Conservation (phyloP, 2,329 filamentous ascomycete genomes). For the Penicillium capsulatum region DNA sequence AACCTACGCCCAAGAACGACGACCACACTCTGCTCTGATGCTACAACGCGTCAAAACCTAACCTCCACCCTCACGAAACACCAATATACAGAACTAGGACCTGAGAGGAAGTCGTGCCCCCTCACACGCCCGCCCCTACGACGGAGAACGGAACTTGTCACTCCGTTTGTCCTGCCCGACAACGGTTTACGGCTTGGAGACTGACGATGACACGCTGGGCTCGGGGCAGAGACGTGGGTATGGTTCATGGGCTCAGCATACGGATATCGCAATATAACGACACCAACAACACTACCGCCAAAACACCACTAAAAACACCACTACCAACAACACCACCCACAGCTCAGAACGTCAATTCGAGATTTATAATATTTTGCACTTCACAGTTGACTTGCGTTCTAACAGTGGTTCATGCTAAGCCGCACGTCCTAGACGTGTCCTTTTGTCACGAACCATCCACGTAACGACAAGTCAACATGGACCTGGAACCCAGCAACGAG, state of each 20-base stretch:
- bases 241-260: slow-evolving; percentile 4
- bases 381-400: slow-evolving; percentile 2
- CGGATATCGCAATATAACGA: slow-evolving; percentile 1
- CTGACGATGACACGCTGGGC: slow-evolving; percentile 1
- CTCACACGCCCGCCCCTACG: slow-evolving; percentile 1
- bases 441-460: too few species aligned
- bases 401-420: not conserved
- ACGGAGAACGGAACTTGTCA: slow-evolving; percentile 6
- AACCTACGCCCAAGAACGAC: too few species aligned
- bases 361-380: slow-evolving; percentile 1
- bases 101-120: slow-evolving; percentile 2
- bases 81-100: not conserved
- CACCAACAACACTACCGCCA: not conserved
- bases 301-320: too few species aligned
- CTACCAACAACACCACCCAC: slow-evolving; percentile 2
- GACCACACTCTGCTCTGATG: too few species aligned
- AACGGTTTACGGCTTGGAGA: slow-evolving; percentile 6
- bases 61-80: too few species aligned
- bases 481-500: too few species aligned
- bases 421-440: too few species aligned
- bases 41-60: too few species aligned
- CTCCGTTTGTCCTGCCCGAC: slow-evolving; percentile 4
- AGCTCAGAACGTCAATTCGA: slow-evolving; percentile 4
- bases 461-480: too few species aligned
- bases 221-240: slow-evolving; percentile 1